Evolutionary conservation across 305 asterid species (phyloP), one percentile per base, ranked within the genome.

Genomic region (Solanum hybrid): DNA sequence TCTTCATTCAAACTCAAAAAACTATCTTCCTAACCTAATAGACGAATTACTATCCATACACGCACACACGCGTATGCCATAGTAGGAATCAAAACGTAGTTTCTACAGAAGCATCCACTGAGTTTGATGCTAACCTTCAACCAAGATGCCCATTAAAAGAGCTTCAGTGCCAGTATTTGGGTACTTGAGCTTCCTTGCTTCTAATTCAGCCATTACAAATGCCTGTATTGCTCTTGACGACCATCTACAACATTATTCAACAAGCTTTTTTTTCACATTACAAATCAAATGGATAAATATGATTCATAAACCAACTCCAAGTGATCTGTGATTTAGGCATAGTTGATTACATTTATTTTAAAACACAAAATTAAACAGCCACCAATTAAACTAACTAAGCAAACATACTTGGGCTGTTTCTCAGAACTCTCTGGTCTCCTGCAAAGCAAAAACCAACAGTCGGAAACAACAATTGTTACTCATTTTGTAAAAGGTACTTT

Each of bases 161-260:
- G 98, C 93, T 94, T 96, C 99, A 2, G 99, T 96, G 29, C 99
- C 98, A 24, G 96, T 96, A 65, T 90, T 95, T n/a, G 97, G 94
- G 92, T 93, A 96, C 94, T 94, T 96, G 91, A 97, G 95, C 94
- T 95, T 97, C 89, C 97, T 91, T 11, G 98, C 98, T 93, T 97
- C 98, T 93, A 95, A 92, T 89, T 94, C 96, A 26, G 89, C 99
- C 98, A 97, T 93, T n/a, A 93, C 95, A 93, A 94, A 97, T 22
- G 98, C 92, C 95, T 94, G 95, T 89, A 97, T 95, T 37, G 98
- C 91, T 94, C 97, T 95, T 5, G 97, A 95, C 10, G 99, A 95
- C 98, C 98, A 97, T 94, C 99, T 97, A 89, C 89, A 91, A 89
- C 92, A 93, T 70, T 57, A 87, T 80, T 89, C 91, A 91, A 86